Evolutionary conservation across 1,284 basidiomycete species (phyloP), one percentile per base, ranked within the genome.

Genomic region (Coniophora puteana): DNA sequence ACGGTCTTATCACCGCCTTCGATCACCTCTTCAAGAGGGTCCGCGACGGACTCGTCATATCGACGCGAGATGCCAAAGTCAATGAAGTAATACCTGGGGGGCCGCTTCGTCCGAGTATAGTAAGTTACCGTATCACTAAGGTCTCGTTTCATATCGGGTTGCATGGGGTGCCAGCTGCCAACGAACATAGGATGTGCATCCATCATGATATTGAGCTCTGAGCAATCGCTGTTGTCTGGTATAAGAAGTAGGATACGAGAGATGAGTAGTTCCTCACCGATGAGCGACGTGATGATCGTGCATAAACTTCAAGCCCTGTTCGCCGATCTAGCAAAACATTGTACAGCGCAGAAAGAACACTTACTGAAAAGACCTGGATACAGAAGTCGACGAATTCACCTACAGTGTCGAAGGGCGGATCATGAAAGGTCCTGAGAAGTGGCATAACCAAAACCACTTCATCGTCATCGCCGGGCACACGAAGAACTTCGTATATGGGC

Each of bases 181-280:
- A 55, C 51, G 44, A 54, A 62, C 32, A 66, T 41, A 13, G 46
- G 39, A 6, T 52, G 36, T 0, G 64, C 55, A 38, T 69, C 66
- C 45, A 69, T 55, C 65, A 71, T 65, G 30, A 70, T 55, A 38
- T 72, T 72, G n/a, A 49, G 30, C 4, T 29, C n/a, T 37, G 61
- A 59, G 34, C 59, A 60, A 41, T 75, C 71, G 2, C 73, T 75
- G 29, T 7, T 28, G n/a, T 3, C n/a, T 21, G 14, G 13, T 10
- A 2, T 38, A 28, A 18, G 4, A 6, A 25, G 22, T 25, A 25
- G 13, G 22, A 30, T 4, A 22, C 17, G 0, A 18, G 14, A 8
- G 8, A 24, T 14, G n/a, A 22, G 1, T 17, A n/a, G 16, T 17
- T 16, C 27, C 30, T 5, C 38, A 65, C 69, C 67, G 49, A 47